Evolutionary conservation across 2,329 filamentous ascomycete genomes (phyloP).

Genomic region (Fusarium guadeloupense): DNA sequence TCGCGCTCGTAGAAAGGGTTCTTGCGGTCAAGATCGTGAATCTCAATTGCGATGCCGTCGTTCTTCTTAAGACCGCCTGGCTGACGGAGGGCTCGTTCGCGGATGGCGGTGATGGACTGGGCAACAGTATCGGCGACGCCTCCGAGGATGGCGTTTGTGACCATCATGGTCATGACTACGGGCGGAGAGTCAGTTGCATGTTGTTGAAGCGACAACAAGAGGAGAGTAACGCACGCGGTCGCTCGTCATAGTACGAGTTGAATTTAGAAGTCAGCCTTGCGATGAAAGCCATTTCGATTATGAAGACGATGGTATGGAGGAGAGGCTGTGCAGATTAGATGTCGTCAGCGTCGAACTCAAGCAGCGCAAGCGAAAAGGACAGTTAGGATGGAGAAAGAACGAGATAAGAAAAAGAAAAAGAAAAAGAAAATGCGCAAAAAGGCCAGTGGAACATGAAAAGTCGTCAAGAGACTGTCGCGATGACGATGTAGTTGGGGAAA

Average conservation of each 20-base stretch:
- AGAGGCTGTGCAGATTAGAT: slow-evolving; percentile 72
- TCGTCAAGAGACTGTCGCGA: slow-evolving; percentile 11
- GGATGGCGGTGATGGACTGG: slow-evolving; percentile 87
- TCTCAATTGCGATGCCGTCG: slow-evolving; percentile 84
- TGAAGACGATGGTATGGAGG: slow-evolving; percentile 82
- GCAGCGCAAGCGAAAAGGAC: slow-evolving; percentile 9
- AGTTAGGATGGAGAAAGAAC: neutral
- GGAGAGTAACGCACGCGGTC: slow-evolving; percentile 70
- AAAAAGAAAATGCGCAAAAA: slow-evolving; percentile 1
- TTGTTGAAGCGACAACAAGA: neutral
- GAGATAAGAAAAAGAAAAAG: neutral
- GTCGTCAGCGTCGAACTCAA: slow-evolving; percentile 36
- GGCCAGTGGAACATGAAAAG: neutral
- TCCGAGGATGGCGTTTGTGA: slow-evolving; percentile 94
- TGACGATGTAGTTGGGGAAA: slow-evolving; percentile 30
- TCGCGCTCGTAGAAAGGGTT: slow-evolving; percentile 73
- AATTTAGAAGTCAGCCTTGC: slow-evolving; percentile 86
- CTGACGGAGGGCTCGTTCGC: slow-evolving; percentile 72
- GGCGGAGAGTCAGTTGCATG: slow-evolving; percentile 5
- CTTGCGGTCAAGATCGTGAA: slow-evolving; percentile 86
- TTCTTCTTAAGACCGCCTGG: slow-evolving; percentile 67
- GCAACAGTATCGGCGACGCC: slow-evolving; percentile 97
- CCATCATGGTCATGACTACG: slow-evolving; percentile 95
- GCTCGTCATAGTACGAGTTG: slow-evolving; percentile 92
- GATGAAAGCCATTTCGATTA: slow-evolving; percentile 88